phyloP scores from a whole-genome alignment of 768 basidiomycete genomes.

The Plicaturopsis crispa region DNA sequence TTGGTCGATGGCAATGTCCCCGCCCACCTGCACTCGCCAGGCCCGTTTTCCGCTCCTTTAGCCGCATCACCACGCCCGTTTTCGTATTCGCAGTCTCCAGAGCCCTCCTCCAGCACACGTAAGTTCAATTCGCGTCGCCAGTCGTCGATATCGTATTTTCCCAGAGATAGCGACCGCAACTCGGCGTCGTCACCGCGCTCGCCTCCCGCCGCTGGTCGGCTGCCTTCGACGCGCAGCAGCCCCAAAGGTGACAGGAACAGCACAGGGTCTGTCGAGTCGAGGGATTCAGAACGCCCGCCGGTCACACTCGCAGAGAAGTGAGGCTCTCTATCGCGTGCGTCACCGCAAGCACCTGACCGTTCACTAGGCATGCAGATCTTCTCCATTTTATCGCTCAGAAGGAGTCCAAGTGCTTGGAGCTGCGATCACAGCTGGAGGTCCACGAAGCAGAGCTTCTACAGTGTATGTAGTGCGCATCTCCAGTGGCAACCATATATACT shows the following conservation, averaged over 20 bases:
- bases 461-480: slow-evolving; percentile 28
- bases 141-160: slow-evolving; percentile 47
- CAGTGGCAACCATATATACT: background rate
- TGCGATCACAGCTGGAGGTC: slow-evolving; percentile 61
- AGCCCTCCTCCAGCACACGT: slow-evolving; percentile 16
- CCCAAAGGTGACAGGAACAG: slow-evolving; percentile 21
- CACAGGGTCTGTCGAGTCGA: slow-evolving; percentile 12
- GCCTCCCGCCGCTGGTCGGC: slow-evolving; percentile 6
- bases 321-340: slow-evolving; percentile 16
- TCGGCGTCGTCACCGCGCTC: slow-evolving; percentile 1
- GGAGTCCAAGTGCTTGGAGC: slow-evolving; percentile 75
- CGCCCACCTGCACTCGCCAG: slow-evolving; percentile 10
- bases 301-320: slow-evolving; percentile 70
- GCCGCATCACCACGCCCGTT: background rate
- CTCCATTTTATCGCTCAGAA: slow-evolving; percentile 84
- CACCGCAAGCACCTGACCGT: background rate
- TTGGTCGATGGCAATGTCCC: slow-evolving; percentile 29
- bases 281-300: slow-evolving; percentile 26
- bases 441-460: slow-evolving; percentile 71
- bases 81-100: slow-evolving; percentile 7
- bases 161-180: slow-evolving; percentile 17
- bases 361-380: slow-evolving; percentile 64
- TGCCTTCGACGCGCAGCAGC: no score
- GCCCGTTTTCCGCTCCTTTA: slow-evolving; percentile 8
- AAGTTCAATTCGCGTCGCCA: slow-evolving; percentile 21